Evolutionary conservation across 2,329 filamentous ascomycete species (phyloP).

Genomic region (Sporothrix pallida): DNA sequence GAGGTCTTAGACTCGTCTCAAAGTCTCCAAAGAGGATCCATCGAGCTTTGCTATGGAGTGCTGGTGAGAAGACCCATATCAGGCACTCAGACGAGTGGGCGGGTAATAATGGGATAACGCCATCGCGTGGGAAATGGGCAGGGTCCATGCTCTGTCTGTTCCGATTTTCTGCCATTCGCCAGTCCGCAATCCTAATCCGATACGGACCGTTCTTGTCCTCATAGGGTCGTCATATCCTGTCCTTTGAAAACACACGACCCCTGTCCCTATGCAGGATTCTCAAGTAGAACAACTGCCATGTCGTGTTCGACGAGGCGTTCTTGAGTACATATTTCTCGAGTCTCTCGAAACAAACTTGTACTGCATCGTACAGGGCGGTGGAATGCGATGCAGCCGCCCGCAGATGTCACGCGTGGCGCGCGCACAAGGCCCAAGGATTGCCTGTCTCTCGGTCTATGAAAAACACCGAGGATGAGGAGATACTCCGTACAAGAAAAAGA

Average conservation of each 20-base stretch:
- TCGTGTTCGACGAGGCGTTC: background rate
- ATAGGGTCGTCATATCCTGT: background rate
- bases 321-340: background rate
- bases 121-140: background rate
- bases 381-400: background rate
- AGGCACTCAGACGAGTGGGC: background rate
- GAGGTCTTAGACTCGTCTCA: background rate
- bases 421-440: no score
- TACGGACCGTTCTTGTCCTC: background rate
- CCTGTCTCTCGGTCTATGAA: background rate
- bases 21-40: background rate
- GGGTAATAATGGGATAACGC: conserved; percentile 1
- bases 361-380: background rate
- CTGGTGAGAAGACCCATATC: no score
- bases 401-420: conserved; percentile 9
- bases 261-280: background rate
- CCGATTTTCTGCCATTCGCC: background rate
- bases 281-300: background rate
- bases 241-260: background rate
- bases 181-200: background rate
- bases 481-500: background rate
- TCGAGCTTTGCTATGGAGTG: background rate
- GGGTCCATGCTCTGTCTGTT: background rate
- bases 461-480: background rate
- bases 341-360: background rate